phyloP scores from a whole-genome alignment of 768 basidiomycete genomes.

The Termitomyces sp. region DNA sequence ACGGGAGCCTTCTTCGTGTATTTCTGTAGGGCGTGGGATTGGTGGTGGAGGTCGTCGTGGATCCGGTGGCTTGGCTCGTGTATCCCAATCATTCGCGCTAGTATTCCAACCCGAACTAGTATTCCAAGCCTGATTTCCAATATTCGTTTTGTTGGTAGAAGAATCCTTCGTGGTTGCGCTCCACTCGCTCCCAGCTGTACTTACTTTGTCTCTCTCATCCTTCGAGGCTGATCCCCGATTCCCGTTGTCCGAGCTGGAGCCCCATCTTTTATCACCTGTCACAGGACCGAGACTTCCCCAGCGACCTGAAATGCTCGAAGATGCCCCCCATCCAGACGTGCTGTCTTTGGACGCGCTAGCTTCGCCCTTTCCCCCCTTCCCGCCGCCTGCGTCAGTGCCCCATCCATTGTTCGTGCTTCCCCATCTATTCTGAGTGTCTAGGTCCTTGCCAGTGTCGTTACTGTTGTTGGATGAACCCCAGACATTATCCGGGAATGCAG shows the following conservation, averaged over 20 bases:
- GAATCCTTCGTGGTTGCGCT: not conserved
- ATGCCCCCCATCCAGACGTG: not conserved
- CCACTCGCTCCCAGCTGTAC: not conserved
- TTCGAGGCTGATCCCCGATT: not conserved
- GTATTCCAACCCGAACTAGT: constrained; percentile 2
- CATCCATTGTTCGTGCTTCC: not conserved
- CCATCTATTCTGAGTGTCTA: not conserved
- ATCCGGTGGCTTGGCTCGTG: not conserved
- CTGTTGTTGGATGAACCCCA: not conserved
- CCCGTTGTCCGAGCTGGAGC: not conserved
- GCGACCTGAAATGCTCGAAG: not conserved
- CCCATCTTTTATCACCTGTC: not conserved
- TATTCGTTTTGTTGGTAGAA: not conserved
- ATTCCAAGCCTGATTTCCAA: not conserved
- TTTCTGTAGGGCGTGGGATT: not conserved
- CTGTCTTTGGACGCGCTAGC: not conserved
- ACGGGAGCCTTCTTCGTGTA: not conserved
- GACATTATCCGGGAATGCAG: not conserved
- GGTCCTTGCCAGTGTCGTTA: not conserved
- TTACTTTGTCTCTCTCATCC: not conserved
- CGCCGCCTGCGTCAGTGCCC: not conserved
- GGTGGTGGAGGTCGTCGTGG: not conserved
- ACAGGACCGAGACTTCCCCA: constrained; percentile 1
- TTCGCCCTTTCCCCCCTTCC: not conserved
- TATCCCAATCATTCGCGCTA: constrained; percentile 1